Evolutionary conservation across 192 early-diverging fungal genomes (phyloP).

Genomic region (Backusella macrospora): DNA sequence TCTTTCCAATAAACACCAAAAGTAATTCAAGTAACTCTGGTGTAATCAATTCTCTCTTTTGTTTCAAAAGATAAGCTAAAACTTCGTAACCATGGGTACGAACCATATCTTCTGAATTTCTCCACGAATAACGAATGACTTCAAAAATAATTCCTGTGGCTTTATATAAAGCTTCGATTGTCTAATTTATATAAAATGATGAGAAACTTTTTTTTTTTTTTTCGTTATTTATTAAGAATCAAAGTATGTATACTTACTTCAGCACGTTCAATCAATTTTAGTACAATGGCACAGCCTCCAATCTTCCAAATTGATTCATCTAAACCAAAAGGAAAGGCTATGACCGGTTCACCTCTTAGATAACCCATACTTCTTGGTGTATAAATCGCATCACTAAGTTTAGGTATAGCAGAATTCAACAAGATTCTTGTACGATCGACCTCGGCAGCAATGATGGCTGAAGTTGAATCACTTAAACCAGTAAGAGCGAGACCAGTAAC

Average conservation of each 20-base stretch:
- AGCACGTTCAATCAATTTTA: conserved; percentile 62
- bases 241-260: conserved; percentile 48
- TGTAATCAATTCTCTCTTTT: conserved; percentile 62
- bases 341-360: conserved; percentile 55
- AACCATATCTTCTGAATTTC: conserved; percentile 76
- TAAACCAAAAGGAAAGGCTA: conserved; percentile 59
- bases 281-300: conserved; percentile 65
- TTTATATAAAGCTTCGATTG: conserved; percentile 52
- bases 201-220: background rate
- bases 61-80: conserved; percentile 62
- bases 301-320: conserved; percentile 74
- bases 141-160: conserved; percentile 60
- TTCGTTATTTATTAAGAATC: too few species aligned
- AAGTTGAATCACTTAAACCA: conserved; percentile 39
- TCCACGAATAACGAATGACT: conserved; percentile 63
- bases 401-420: conserved; percentile 60
- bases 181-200: conserved; percentile 30
- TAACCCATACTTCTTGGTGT: conserved; percentile 44
- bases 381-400: conserved; percentile 51
- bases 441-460: conserved; percentile 30
- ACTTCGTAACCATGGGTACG: conserved; percentile 67
- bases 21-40: conserved; percentile 61
- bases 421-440: conserved; percentile 28
- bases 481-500: conserved; percentile 36
- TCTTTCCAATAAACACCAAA: conserved; percentile 64